Percentiles rank a stretch among this genome's conserved stretches.
Conservation (phyloP, 176 grass and related monocot species). For the Oryza rufipogon region DNA sequence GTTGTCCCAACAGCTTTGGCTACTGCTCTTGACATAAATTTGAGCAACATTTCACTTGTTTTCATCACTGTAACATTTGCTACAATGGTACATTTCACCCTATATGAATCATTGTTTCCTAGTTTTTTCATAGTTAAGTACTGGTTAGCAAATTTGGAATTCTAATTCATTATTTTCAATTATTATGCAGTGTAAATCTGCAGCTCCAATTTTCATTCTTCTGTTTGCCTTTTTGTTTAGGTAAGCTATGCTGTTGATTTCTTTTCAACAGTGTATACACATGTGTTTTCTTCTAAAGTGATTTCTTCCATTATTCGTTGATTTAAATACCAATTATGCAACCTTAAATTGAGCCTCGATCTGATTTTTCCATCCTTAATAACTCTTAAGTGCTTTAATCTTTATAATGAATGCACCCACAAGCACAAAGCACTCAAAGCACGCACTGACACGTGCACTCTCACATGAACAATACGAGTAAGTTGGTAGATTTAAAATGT, state of each 20-base stretch:
- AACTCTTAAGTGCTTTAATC: background rate
- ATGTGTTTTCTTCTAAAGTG: conserved; percentile 5
- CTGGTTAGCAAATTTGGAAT: background rate
- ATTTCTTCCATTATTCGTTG: background rate
- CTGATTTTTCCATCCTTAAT: background rate
- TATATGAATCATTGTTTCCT: conserved; percentile 27
- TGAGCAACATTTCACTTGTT: conserved; percentile 96
- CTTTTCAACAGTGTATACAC: background rate
- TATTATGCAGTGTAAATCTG: conserved; percentile 93
- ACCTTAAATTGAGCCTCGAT: conserved; percentile 15
- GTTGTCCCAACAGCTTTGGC: conserved; percentile 92
- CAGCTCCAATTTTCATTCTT: conserved; percentile 91
- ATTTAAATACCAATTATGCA: conserved; percentile 18
- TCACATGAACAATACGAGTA: background rate
- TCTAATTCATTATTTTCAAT: conserved; percentile 34
- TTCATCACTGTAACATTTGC: conserved; percentile 99
- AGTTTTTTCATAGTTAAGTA: background rate
- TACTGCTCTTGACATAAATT: conserved; percentile 93
- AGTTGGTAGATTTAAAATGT: background rate
- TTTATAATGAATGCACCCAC: background rate
- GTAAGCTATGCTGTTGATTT: conserved; percentile 46
- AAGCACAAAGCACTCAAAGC: background rate
- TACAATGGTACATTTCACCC: conserved; percentile 84
- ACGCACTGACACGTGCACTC: background rate
- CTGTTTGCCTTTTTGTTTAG: conserved; percentile 97